Conservation (phyloP, 1,284 basidiomycete species). For the Golubevia pallescens region DNA sequence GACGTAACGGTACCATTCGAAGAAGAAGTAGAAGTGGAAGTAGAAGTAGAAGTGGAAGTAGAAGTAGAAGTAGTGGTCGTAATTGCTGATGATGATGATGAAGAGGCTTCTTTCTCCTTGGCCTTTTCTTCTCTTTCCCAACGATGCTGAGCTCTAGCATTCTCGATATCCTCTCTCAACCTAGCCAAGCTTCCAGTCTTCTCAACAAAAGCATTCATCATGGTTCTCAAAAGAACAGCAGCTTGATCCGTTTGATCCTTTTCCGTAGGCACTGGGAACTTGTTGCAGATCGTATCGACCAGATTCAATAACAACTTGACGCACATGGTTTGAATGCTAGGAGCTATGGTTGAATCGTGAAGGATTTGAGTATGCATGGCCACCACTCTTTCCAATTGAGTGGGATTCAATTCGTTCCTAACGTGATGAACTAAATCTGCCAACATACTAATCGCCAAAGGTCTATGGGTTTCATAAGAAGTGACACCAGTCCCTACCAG, state of each 20-base stretch:
- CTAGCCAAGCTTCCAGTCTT: slow-evolving; percentile 80
- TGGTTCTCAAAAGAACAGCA: slow-evolving; percentile 73
- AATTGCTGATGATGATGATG: not conserved
- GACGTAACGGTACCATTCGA: too few relatives aligned
- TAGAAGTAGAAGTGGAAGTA: too few relatives aligned
- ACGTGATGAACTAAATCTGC: slow-evolving; percentile 94
- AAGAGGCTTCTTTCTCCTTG: not conserved
- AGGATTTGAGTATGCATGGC: slow-evolving; percentile 86
- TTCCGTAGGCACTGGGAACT: slow-evolving; percentile 65
- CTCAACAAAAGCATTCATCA: slow-evolving; percentile 84
- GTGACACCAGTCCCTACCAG: slow-evolving; percentile 80
- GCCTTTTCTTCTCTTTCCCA: too few relatives aligned
- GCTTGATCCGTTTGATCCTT: slow-evolving; percentile 71
- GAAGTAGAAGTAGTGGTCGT: too few relatives aligned
- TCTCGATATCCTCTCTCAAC: slow-evolving; percentile 30
- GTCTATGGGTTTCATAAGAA: slow-evolving; percentile 79
- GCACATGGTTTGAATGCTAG: slow-evolving; percentile 85
- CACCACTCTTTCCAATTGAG: slow-evolving; percentile 81
- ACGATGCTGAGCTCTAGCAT: too few relatives aligned
- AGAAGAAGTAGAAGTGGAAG: too few relatives aligned
- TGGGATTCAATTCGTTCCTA: slow-evolving; percentile 78
- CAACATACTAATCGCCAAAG: slow-evolving; percentile 83
- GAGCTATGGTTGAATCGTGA: slow-evolving; percentile 84
- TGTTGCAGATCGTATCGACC: slow-evolving; percentile 76
- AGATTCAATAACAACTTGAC: slow-evolving; percentile 92